Base-by-base conservation (phyloP, 2,329 filamentous ascomycete genomes). In the Cordyceps javanica region DNA sequence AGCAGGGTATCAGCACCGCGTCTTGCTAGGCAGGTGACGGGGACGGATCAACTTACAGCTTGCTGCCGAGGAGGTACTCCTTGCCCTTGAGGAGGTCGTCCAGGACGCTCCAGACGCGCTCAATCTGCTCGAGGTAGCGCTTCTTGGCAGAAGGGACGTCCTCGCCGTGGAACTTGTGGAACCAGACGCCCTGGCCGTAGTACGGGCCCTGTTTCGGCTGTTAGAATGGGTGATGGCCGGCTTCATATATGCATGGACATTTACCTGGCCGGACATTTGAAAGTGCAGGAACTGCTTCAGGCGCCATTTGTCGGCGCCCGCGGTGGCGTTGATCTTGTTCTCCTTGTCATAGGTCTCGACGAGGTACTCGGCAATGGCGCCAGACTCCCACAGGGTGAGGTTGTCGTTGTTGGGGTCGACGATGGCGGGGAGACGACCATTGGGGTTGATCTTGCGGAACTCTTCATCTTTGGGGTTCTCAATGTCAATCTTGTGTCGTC, bases 101-200 rank as follows among this genome's bases (percentile, higher is more conserved):
- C 14, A 61, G 60, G 2, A 69, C 67, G 8, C 61, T 59, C 11
- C 63, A 55, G 3, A 68, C 55, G n/a, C 67, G 65, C 28, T 59
- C 61, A 21, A 65, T 61, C 60, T 69, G 62, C 30, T 64, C 64
- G 19, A 50, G 26, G 50, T 68, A 69, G 36, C 67, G 64, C 48
- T 64, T 62, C 23, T 63, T 62, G 9, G 67, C 65, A 0, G 63
- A 63, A 1, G 63, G 66, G 9, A 68, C 41, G 53, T 60, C 51
- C 25, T 63, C 60, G 23, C 23, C 21, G 39, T 63, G 61, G 19
- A 60, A 53, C 51, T 59, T 55, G 32, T 56, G 54, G 57, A 64
- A 66, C 64, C 64, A 65, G 16, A 50, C 61, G 13, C 53, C 60
- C 60, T 61, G 66, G 39, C 65, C 65, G n/a, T 60, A 69, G 48